Percentiles rank a stretch among this genome's conserved stretches.
These are phyloP conservation scores for Phytophthora chlamydospora DNA, from an alignment of 352 stramenopile genomes.

Conservation along the genomic window DNA sequence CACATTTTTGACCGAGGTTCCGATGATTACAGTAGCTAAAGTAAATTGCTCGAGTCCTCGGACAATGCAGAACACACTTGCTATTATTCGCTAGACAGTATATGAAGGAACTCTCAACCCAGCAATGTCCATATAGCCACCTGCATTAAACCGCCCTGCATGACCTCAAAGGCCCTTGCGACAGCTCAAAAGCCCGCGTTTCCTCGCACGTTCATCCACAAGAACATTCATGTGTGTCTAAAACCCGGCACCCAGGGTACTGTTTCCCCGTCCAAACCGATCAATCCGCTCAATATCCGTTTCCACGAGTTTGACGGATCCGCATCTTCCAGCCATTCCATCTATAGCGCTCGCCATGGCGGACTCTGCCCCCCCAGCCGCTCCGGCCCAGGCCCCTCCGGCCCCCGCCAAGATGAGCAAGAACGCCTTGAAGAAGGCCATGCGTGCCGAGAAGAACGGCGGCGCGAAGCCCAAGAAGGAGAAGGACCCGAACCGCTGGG, in stretches of 20 bases:
- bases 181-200: background rate
- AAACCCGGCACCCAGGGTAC: background rate
- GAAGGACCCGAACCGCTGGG: slow-evolving; percentile 94
- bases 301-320: slow-evolving; percentile 1
- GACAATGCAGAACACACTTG: slow-evolving; percentile 67
- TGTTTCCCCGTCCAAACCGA: too few species aligned
- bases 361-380: slow-evolving; percentile 12
- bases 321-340: slow-evolving; percentile 30
- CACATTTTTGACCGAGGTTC: slow-evolving; percentile 17
- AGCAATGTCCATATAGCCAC: background rate
- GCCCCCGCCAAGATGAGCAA: slow-evolving; percentile 91
- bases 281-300: background rate
- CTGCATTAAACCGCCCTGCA: background rate
- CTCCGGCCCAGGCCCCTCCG: slow-evolving; percentile 15
- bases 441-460: slow-evolving; percentile 83
- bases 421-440: slow-evolving; percentile 96
- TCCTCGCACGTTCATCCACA: slow-evolving; percentile 7
- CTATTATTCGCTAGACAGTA: slow-evolving; percentile 91
- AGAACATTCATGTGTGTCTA: slow-evolving; percentile 5
- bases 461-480: slow-evolving; percentile 93
- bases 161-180: background rate
- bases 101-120: slow-evolving; percentile 66
- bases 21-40: slow-evolving; percentile 80
- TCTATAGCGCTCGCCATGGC: slow-evolving; percentile 15
- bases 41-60: slow-evolving; percentile 46